Percentiles rank a stretch among this genome's conserved stretches.
Evolutionary conservation across 2,329 filamentous ascomycete species (phyloP).

Genomic region (Alternaria infectoria): DNA sequence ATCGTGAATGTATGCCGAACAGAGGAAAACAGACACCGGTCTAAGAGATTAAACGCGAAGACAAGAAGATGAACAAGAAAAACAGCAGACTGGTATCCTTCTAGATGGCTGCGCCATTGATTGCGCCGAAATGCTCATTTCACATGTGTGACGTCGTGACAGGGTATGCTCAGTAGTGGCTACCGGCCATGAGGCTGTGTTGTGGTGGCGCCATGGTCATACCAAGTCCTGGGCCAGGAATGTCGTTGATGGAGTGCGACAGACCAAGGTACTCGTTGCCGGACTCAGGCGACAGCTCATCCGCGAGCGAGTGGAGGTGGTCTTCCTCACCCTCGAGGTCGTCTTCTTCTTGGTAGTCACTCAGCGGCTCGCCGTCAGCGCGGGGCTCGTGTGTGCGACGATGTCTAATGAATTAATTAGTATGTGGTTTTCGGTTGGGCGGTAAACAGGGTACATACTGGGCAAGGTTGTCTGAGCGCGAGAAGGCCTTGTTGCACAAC

Average conservation of each 20-base stretch:
- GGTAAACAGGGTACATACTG: constrained; percentile 67
- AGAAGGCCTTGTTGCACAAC: constrained; percentile 98
- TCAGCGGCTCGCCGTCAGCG: constrained; percentile 67
- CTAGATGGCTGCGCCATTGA: constrained; percentile 27
- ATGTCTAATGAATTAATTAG: constrained; percentile 62
- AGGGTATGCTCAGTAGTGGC: constrained; percentile 48
- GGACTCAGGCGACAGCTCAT: constrained; percentile 77
- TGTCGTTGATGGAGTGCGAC: constrained; percentile 44
- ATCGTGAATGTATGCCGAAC: constrained; percentile 19
- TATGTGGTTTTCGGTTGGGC: constrained; percentile 16
- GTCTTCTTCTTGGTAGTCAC: constrained; percentile 76
- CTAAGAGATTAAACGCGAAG: constrained; percentile 33
- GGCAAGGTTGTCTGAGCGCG: constrained; percentile 96
- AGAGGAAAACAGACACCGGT: constrained; percentile 23
- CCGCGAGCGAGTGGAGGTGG: constrained; percentile 79
- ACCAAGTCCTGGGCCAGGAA: constrained; percentile 41
- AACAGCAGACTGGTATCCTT: constrained; percentile 26
- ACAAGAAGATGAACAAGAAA: constrained; percentile 27
- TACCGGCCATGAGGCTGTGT: constrained; percentile 52
- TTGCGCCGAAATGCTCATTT: constrained; percentile 35
- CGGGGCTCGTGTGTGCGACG: constrained; percentile 81
- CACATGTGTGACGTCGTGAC: constrained; percentile 27
- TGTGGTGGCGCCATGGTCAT: constrained; percentile 52
- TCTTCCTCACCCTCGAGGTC: constrained; percentile 90
- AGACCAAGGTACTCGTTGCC: constrained; percentile 64